phyloP scores from a whole-genome alignment of 768 basidiomycete genomes.

The Suillus alpinus region DNA sequence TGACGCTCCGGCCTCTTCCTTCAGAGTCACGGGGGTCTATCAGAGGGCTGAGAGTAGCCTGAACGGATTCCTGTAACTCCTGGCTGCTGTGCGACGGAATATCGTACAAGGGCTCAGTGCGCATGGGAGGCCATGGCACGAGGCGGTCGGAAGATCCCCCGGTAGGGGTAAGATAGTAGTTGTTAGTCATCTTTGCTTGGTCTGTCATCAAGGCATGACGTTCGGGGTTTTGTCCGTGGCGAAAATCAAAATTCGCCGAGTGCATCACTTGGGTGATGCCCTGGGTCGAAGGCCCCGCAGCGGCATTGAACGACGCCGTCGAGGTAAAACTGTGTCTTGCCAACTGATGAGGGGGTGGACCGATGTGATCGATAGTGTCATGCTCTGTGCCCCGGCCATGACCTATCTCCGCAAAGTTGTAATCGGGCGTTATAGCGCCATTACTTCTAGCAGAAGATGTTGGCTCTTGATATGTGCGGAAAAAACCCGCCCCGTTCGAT shows the following conservation, averaged over 20 bases:
- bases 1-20: slow-evolving; percentile 57
- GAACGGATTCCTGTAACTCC: slow-evolving; percentile 42
- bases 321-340: slow-evolving; percentile 24
- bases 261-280: slow-evolving; percentile 35
- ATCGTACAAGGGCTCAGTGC: slow-evolving; percentile 30
- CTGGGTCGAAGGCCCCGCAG: slow-evolving; percentile 22
- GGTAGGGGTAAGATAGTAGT: slow-evolving; percentile 1
- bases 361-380: slow-evolving; percentile 14
- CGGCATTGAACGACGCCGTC: slow-evolving; percentile 18
- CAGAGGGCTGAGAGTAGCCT: slow-evolving; percentile 29
- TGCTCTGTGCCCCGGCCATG: slow-evolving; percentile 57
- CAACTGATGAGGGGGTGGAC: slow-evolving; percentile 14
- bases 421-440: slow-evolving; percentile 68
- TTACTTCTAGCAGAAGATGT: slow-evolving; percentile 40
- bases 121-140: slow-evolving; percentile 44
- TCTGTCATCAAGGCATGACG: not conserved
- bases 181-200: not conserved
- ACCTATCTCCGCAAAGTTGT: slow-evolving; percentile 74
- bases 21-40: slow-evolving; percentile 35
- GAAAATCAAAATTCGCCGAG: slow-evolving; percentile 27
- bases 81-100: slow-evolving; percentile 32
- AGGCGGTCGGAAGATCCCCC: slow-evolving; percentile 13
- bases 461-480: slow-evolving; percentile 54
- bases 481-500: slow-evolving; percentile 59
- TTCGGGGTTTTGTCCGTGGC: slow-evolving; percentile 12